Percentiles rank a stretch among this genome's conserved stretches.
Conservation (phyloP, 306 rosid genomes). For the Lathyrus tuberosus region DNA sequence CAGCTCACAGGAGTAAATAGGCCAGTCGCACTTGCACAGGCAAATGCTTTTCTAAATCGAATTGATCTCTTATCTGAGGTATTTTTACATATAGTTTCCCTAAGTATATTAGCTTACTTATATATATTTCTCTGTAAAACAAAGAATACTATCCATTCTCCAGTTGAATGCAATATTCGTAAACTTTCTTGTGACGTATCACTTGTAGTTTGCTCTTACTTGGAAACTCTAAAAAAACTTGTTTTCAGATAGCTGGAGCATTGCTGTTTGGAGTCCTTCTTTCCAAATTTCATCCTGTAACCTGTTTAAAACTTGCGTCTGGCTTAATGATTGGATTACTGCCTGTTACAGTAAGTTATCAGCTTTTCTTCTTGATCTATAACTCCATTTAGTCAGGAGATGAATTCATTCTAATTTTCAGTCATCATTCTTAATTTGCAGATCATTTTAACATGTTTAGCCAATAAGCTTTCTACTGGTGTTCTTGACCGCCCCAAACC, state of each 20-base stretch:
- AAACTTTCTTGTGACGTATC: slow-evolving; percentile 14
- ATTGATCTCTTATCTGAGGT: slow-evolving; percentile 97
- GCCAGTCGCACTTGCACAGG: slow-evolving; percentile 92
- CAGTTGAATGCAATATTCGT: slow-evolving; percentile 21
- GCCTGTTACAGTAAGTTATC: slow-evolving; percentile 71
- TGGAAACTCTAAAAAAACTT: slow-evolving; percentile 32
- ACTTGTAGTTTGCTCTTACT: slow-evolving; percentile 4
- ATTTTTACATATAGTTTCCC: slow-evolving; percentile 31
- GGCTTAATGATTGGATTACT: slow-evolving; percentile 74
- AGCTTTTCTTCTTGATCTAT: slow-evolving; percentile 39
- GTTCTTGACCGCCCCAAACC: slow-evolving; percentile 91
- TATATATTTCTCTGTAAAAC: slow-evolving; percentile 21
- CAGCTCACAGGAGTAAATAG: slow-evolving; percentile 95
- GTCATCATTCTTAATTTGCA: slow-evolving; percentile 41
- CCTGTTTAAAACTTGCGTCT: slow-evolving; percentile 82
- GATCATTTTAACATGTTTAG: slow-evolving; percentile 71
- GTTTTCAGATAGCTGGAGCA: slow-evolving; percentile 82
- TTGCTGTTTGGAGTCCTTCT: slow-evolving; percentile 83
- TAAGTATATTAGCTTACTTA: slow-evolving; percentile 7
- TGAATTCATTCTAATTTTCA: slow-evolving; percentile 33
- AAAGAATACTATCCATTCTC: slow-evolving; percentile 23
- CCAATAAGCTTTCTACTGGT: slow-evolving; percentile 90
- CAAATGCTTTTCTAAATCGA: slow-evolving; percentile 88
- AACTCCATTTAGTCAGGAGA: slow-evolving; percentile 32
- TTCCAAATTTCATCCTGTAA: slow-evolving; percentile 80